phyloP scores from a whole-genome alignment of 805 yeast species.

The Saturnispora hagleri region DNA sequence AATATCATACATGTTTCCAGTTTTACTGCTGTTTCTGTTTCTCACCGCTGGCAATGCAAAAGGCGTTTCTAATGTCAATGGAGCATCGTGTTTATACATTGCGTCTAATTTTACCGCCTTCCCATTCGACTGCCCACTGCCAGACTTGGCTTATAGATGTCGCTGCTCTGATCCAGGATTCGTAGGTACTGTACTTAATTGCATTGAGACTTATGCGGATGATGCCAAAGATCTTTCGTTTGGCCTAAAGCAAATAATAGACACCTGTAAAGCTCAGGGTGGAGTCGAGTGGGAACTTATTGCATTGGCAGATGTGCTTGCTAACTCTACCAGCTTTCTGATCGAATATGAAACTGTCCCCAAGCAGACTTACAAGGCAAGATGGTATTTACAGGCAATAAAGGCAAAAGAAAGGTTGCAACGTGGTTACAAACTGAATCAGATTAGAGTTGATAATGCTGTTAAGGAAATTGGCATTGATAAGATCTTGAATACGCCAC shows the following conservation, averaged over 20 bases:
- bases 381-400: conserved; percentile 9
- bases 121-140: conserved; percentile 27
- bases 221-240: conserved; percentile 23
- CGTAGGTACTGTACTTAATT: conserved; percentile 29
- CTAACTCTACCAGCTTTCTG: conserved; percentile 21
- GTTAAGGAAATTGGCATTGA: conserved; percentile 8
- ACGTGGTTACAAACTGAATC: background rate
- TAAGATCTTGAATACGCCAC: conserved; percentile 3
- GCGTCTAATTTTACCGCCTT: conserved; percentile 27
- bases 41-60: conserved; percentile 9
- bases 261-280: conserved; percentile 29
- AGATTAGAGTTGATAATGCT: conserved; percentile 2
- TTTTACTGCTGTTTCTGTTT: background rate
- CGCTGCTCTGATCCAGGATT: conserved; percentile 28
- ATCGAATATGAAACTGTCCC: conserved; percentile 13
- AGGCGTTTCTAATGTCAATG: conserved; percentile 28
- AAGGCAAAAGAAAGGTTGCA: conserved; percentile 1
- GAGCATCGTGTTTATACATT: conserved; percentile 30
- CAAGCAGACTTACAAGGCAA: conserved; percentile 7
- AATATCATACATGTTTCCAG: background rate
- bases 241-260: conserved; percentile 27
- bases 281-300: conserved; percentile 19
- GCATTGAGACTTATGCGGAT: conserved; percentile 26
- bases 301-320: conserved; percentile 23
- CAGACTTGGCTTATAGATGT: conserved; percentile 29